phyloP scores from a whole-genome alignment of 176 grass and related monocot genomes.

The Aegilops speltoides region DNA sequence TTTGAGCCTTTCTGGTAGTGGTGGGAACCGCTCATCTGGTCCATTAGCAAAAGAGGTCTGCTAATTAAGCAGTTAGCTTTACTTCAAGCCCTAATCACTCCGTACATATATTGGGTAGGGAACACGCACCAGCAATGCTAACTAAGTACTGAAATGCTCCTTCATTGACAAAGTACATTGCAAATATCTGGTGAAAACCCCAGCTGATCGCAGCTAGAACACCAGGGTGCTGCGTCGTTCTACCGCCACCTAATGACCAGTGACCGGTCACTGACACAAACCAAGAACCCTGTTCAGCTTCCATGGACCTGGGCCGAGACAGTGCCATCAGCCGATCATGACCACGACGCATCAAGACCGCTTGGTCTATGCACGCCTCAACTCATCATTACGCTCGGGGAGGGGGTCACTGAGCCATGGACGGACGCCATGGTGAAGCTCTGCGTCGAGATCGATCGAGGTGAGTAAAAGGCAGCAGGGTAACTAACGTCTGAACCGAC shows the following conservation, averaged over 20 bases:
- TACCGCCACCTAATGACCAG: neutral
- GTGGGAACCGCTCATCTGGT: neutral
- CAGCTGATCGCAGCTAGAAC: neutral
- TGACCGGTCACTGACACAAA: neutral
- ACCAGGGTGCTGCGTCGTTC: neutral
- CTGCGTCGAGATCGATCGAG: neutral
- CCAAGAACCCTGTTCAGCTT: neutral
- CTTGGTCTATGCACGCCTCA: constrained; percentile 10
- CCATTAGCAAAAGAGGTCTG: neutral
- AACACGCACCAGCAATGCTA: constrained; percentile 25
- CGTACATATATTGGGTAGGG: constrained; percentile 33
- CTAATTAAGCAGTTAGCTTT: neutral
- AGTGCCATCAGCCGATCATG: neutral
- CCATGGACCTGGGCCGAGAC: constrained; percentile 4
- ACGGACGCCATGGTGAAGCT: neutral
- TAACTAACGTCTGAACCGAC: constrained; percentile 32
- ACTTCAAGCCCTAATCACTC: neutral
- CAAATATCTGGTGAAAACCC: neutral
- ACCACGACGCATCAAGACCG: neutral
- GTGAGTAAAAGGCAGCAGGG: neutral
- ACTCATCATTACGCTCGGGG: neutral
- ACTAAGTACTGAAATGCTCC: neutral
- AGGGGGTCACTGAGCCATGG: neutral
- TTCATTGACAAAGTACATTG: neutral
- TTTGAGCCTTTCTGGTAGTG: constrained; percentile 7